Conservation (phyloP, 2,329 filamentous ascomycete genomes). For the Fusarium sp. region DNA sequence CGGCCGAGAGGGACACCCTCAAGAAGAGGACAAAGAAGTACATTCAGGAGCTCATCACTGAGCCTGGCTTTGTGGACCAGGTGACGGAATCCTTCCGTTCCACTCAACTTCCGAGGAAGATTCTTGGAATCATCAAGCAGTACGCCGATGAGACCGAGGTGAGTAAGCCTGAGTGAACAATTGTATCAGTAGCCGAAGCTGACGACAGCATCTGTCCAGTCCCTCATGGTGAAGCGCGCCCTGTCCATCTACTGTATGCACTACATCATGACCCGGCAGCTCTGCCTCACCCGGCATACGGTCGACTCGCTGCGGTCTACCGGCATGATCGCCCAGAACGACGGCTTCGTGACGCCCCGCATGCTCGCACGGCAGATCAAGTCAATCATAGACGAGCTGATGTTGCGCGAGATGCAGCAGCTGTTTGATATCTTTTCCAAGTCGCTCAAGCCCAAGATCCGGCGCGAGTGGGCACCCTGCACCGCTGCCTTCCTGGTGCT, state of each 20-base stretch:
- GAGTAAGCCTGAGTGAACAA: constrained; percentile 38
- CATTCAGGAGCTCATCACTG: constrained; percentile 60
- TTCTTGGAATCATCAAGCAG: constrained; percentile 61
- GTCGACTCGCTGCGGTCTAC: constrained; percentile 56
- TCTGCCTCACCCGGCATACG: constrained; percentile 62
- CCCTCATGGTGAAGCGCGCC: constrained; percentile 64
- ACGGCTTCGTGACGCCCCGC: constrained; percentile 62
- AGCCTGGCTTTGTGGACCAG: constrained; percentile 62
- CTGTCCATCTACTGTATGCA: constrained; percentile 68
- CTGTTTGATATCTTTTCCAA: constrained; percentile 66
- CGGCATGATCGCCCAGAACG: constrained; percentile 58
- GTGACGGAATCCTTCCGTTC: constrained; percentile 61
- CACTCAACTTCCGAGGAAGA: constrained; percentile 59
- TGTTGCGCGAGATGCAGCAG: constrained; percentile 62
- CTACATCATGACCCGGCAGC: constrained; percentile 67
- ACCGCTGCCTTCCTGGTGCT: constrained; percentile 68
- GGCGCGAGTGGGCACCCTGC: constrained; percentile 68
- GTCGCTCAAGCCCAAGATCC: constrained; percentile 66
- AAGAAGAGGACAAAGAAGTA: constrained; percentile 62
- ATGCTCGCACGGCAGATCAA: constrained; percentile 70
- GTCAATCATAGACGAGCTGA: constrained; percentile 66
- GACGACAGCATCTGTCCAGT: constrained; percentile 45
- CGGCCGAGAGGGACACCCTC: constrained; percentile 58
- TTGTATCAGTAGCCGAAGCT: constrained; percentile 24
- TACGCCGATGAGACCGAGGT: constrained; percentile 62